Evolutionary conservation across 225 moss, liverwort and hornwort species (phyloP).

Genomic region (Bryum argenteum): DNA sequence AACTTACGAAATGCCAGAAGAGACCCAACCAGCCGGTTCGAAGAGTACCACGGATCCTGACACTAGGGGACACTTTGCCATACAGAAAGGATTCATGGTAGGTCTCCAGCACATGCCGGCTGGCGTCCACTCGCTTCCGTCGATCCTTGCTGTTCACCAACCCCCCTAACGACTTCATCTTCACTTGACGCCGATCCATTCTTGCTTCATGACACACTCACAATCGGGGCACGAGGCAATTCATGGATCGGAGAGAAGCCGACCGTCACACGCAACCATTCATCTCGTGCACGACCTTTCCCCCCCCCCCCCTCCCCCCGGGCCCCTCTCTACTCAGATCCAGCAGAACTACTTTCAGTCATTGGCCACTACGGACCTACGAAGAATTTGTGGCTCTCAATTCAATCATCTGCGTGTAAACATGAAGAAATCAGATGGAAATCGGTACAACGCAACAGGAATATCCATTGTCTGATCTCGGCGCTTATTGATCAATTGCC

Average conservation of each 20-base stretch:
- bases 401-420: too few species aligned
- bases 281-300: not conserved
- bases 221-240: not conserved
- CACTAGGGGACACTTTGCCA: slow-evolving; percentile 46
- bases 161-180: slow-evolving; percentile 11
- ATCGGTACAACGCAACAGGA: too few species aligned
- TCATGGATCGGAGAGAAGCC: slow-evolving; percentile 6
- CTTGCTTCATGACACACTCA: slow-evolving; percentile 18
- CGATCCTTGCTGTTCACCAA: slow-evolving; percentile 31
- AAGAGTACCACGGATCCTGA: slow-evolving; percentile 41
- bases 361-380: not conserved
- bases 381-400: too few species aligned
- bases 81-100: slow-evolving; percentile 62
- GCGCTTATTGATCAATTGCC: too few species aligned
- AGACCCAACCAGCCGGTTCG: slow-evolving; percentile 49
- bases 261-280: slow-evolving; percentile 7
- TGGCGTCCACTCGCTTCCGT: slow-evolving; percentile 42
- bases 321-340: too few species aligned
- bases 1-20: slow-evolving; percentile 48
- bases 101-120: slow-evolving; percentile 46
- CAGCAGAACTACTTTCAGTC: not conserved
- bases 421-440: too few species aligned
- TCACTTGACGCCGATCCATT: slow-evolving; percentile 11
- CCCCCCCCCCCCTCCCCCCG: not conserved
- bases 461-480: too few species aligned